Base-by-base conservation (phyloP, 2,329 filamentous ascomycete genomes). In the Monosporascus sp. region DNA sequence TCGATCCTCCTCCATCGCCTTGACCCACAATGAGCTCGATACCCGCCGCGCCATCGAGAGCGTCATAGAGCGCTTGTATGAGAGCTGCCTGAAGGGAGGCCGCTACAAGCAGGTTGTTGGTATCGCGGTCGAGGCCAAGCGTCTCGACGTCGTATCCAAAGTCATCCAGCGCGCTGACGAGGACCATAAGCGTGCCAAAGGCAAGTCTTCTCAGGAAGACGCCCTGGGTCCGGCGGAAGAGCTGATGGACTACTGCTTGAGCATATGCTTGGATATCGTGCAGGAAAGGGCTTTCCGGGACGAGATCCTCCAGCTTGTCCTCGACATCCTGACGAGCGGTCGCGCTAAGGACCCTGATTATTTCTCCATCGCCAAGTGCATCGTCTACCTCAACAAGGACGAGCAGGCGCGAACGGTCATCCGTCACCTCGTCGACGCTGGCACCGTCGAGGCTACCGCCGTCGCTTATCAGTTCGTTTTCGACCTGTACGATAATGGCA, bases 401-500 rank as follows among this genome's bases (percentile, higher is more conserved):
- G 87, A 89, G 48, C 88, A 97, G 77, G 94, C 94, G 0, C 92
- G 91, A 9, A 83, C 83, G 57, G 92, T 99, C 73, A 82, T 99
- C 43, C 82, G 82, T 50, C 86, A 90, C 61, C 80, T 99, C 22
- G 86, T 97, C 9, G 80, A 88, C 56, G 88, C 88, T 59, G 89
- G 85, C 6, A 89, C 96, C 61, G 79, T 85, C 49, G 85, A 85
- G 55, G 91, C 90, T 0, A 82, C 90, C 17, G 89, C 92, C 20
- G 87, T 90, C 49, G 94, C 94, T 18, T 99, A 97, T 70, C 94
- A 99, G 70, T 96, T 99, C 53, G 94, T 93, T 1, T 99, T 99
- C 65, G 94, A 99, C 66, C 80, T 99, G 6, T 97, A 97, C 72
- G 94, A 99, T 74, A 99, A 99, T 67, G 94, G 94, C 61, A 97